Base-by-base conservation (phyloP, 495 filamentous ascomycete species). In the Daldinia childiae region DNA sequence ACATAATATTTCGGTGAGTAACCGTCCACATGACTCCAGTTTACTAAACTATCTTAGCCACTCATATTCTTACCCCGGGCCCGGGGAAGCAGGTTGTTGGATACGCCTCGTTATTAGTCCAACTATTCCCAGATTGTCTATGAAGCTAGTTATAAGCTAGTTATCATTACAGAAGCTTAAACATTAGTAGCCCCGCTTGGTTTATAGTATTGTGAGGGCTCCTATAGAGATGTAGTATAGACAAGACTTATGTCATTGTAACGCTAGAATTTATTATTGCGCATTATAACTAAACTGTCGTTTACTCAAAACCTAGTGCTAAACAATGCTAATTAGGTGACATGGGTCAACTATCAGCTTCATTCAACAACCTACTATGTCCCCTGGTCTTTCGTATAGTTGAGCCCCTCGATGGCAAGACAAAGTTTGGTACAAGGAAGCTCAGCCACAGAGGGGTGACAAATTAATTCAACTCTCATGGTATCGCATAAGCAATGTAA, bases 371-470 rank as follows among this genome's bases (percentile, higher is more conserved):
- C 56, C 43, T 56, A 65, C 59, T 43, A 51, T 29, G 11, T 24
- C 21, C 39, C 39, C 41, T 54, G 36, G 38, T 26, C 38, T 50
- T 19, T 41, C 14, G 8, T 12, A 21, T 24, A 54, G 26, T 39
- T 51, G 17, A 34, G 26, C 50, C 57, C 57, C 48, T 52, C 19
- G 39, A 29, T 34, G 68, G 62, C 62, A 71, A 71, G 68, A 50
- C 14, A 30, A 30, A 32, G 29, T 63, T 54, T 52, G 15, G 58
- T 21, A 41, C 7, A 55, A 17, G 4, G 57, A 29, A 30, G 11
- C 30, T 71, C 62, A 66, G 68, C 68, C 58, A 62, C 68, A 66
- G n/a, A 45, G 52, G 30, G 51, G 39, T 12, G 24, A 19, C 29
- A 30, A 67, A 27, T 14, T n/a, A 17, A 32, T 9, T 51, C 43